phyloP scores from a whole-genome alignment of 2,329 filamentous ascomycete genomes.

The Macrophomina phaseolina region DNA sequence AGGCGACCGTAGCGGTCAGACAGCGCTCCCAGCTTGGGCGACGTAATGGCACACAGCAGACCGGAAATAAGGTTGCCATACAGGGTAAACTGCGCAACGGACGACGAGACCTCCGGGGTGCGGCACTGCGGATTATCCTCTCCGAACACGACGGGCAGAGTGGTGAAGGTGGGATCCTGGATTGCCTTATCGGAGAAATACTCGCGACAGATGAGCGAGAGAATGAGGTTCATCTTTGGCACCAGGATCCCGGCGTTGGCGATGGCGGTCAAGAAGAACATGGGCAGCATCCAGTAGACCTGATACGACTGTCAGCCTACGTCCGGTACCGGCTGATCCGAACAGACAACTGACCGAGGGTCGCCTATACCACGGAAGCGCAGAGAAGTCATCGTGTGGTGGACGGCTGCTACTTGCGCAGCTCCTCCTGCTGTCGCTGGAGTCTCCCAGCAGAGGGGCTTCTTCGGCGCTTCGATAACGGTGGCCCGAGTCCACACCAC shows the following conservation, averaged over 20 bases:
- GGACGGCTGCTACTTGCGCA: conserved; percentile 17
- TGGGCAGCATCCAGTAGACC: conserved; percentile 83
- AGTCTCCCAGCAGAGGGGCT: conserved; percentile 16
- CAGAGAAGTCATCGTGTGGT: conserved; percentile 59
- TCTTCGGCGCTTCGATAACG: conserved; percentile 14
- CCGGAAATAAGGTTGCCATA: conserved; percentile 77
- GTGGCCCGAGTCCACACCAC: conserved; percentile 48
- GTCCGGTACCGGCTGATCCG: background rate
- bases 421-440: conserved; percentile 2
- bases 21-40: conserved; percentile 80
- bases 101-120: conserved; percentile 76
- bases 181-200: conserved; percentile 70
- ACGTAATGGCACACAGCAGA: conserved; percentile 77
- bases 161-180: conserved; percentile 54
- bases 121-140: conserved; percentile 79
- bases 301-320: conserved; percentile 29
- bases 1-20: conserved; percentile 88
- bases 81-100: conserved; percentile 78
- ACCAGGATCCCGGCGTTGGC: conserved; percentile 87
- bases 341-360: conserved; percentile 60
- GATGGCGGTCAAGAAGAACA: conserved; percentile 80
- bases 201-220: conserved; percentile 80
- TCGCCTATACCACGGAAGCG: conserved; percentile 65
- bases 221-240: conserved; percentile 85
- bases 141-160: conserved; percentile 69